Evolutionary conservation across 192 early-diverging fungal species (phyloP), one percentile per base, ranked within the genome.

Genomic region (Jimgerdemannia lactiflua): DNA sequence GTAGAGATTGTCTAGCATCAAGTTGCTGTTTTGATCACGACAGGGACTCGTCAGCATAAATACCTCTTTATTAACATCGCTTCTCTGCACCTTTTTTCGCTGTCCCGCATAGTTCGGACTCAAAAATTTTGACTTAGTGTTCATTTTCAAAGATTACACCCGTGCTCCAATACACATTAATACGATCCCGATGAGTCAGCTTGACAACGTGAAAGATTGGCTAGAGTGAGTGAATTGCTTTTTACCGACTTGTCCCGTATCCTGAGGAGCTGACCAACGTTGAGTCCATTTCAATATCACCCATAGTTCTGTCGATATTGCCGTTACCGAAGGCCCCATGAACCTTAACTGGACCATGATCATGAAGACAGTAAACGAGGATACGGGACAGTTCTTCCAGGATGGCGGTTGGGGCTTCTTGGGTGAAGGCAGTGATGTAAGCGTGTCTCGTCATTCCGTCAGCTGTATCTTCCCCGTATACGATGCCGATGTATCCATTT

Each of bases 51-150:
- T 29, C 29, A 29, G 29, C 29, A 29, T 29, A 29, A 29, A 29
- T 29, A 29, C 29, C 29, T 29, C 29, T 29, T 29, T 29, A 59
- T 59, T 59, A 59, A 10, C 6, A 59, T 59, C 49, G 6, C 6
- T 59, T 6, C 6, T 59, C 14, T 59, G 14, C 6, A 59, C 49
- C 3, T 73, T 54, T n/a, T n/a, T 9, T 73, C 10, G 17, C 14
- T 81, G 43, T 63, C 11, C 43, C 73, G 71, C 75, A 11, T 88
- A 97, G 88, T 98, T 98, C 85, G 95, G 95, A 6, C 86, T 98
- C 43, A 96, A 96, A 87, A 97, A 97, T 84, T 99, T 99, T 88
- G 98, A 99, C 89, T 88, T 98, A 87, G 98, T 99, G 8, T 95
- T 98, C 86, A 90, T 98, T 4, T 97, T 95, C 87, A 97, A 96